Evolutionary conservation across 164 flowering plant genomes (phyloP), one percentile per base, ranked within the genome.

Genomic region (Magnolia sinica): DNA sequence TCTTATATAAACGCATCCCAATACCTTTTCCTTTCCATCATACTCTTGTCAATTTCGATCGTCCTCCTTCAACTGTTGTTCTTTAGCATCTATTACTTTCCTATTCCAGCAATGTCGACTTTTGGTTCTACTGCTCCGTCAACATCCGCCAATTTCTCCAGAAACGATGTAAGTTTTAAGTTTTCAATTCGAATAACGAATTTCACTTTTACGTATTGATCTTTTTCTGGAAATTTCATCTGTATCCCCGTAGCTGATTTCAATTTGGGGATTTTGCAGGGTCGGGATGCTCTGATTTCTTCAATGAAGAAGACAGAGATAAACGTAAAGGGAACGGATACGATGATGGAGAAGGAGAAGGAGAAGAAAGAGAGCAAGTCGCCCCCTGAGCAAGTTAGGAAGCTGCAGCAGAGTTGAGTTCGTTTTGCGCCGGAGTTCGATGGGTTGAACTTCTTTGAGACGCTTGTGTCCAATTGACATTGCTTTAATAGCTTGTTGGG

Each of bases 391-490:
- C 71, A 68, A 0, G 16, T 37, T 18, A 68, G 71, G 50, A 68
- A 68, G 71, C 45, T 3, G 45, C 45, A 29, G 50, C 50, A 68
- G 20, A 68, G 50, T 14, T 7, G 19, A 31, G 20, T 37, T 37
- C 31, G 71, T 13, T 68, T 68, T 16, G 71, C 71, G 18, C 71
- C 71, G 22, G 71, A 68, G n/a, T 68, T 68, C 27, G 71, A 68
- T 68, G 71, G 71, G 50, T n/a, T 68, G 2, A 29, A 68, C 51
- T 68, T 45, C 50, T 68, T 68, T 5, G 71, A 68, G 71, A 29
- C 71, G 19, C 50, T 68, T 4, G 71, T 68, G 6, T 68, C 71
- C 31, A 8, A 29, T 68, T 68, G 50, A 68, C 7, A 5, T 68
- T 23, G 70, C 24, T 18, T 64, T 5, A 14, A 29, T 20, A 13